These are phyloP conservation scores for Backusella luteola DNA, from an alignment of 192 early-diverging fungal species.

Conservation along the genomic window DNA sequence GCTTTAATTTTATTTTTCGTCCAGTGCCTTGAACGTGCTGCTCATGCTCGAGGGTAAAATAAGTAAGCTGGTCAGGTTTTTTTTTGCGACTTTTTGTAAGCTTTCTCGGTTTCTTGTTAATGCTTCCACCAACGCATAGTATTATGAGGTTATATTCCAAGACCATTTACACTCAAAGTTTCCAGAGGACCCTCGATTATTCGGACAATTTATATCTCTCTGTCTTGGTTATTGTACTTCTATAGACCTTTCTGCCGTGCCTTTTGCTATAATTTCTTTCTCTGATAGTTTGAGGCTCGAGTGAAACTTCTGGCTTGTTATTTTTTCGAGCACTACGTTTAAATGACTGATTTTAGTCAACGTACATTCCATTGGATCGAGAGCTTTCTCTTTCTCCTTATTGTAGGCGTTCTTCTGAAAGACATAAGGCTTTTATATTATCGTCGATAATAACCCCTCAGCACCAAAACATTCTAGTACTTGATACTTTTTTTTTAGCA, in stretches of 20 bases:
- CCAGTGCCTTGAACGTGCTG: not conserved
- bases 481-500: too few relatives aligned
- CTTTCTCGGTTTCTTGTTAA: not conserved
- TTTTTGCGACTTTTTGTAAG: conserved; percentile 11
- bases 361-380: too few relatives aligned
- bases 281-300: not conserved
- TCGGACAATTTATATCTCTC: not conserved
- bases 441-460: too few relatives aligned
- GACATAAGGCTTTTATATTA: too few relatives aligned
- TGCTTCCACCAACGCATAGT: not conserved
- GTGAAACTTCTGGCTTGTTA: too few relatives aligned
- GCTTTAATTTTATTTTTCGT: too few relatives aligned
- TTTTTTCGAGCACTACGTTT: too few relatives aligned
- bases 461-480: too few relatives aligned
- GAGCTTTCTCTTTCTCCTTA: too few relatives aligned
- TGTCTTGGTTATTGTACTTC: not conserved
- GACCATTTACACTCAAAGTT: not conserved
- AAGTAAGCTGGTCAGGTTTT: not conserved
- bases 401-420: too few relatives aligned
- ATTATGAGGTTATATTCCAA: not conserved
- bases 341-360: too few relatives aligned
- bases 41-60: conserved; percentile 7
- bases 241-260: not conserved
- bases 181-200: not conserved
- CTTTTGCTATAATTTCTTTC: not conserved